phyloP scores from a whole-genome alignment of 495 filamentous ascomycete species.

The Ramalina intermedia region DNA sequence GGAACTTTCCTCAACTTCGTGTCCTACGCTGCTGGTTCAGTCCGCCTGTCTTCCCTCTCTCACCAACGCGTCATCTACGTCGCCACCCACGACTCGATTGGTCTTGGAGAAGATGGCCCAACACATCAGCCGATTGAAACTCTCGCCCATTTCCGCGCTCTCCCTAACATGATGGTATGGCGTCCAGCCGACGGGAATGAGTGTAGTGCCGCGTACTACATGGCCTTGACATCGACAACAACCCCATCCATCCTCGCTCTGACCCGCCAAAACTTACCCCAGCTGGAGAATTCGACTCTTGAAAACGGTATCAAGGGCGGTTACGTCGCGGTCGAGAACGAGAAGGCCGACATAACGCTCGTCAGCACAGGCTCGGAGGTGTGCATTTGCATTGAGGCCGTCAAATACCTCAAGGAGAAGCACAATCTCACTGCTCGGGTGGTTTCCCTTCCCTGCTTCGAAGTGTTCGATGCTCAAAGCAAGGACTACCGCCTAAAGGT shows the following conservation, averaged over 20 bases:
- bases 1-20: conserved; percentile 99
- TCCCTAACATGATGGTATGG: conserved; percentile 99
- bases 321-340: conserved; percentile 74
- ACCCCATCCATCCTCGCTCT: conserved; percentile 88
- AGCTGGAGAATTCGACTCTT: conserved; percentile 84
- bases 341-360: conserved; percentile 76
- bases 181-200: conserved; percentile 98
- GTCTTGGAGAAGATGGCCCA: conserved; percentile 96
- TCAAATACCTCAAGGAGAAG: conserved; percentile 77
- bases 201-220: conserved; percentile 94
- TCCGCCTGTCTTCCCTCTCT: conserved; percentile 84
- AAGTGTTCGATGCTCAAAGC: conserved; percentile 87
- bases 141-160: conserved; percentile 96
- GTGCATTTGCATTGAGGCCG: conserved; percentile 80
- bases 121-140: conserved; percentile 99
- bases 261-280: conserved; percentile 95
- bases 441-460: conserved; percentile 91
- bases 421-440: conserved; percentile 80
- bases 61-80: conserved; percentile 89
- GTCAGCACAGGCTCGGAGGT: conserved; percentile 96
- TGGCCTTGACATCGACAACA: conserved; percentile 77
- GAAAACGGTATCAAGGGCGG: conserved; percentile 84
- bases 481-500: conserved; percentile 89
- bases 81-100: conserved; percentile 98
- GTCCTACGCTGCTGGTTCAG: conserved; percentile 90